Evolutionary conservation across 805 yeast species (phyloP).

Genomic region (Priceomyces medius): DNA sequence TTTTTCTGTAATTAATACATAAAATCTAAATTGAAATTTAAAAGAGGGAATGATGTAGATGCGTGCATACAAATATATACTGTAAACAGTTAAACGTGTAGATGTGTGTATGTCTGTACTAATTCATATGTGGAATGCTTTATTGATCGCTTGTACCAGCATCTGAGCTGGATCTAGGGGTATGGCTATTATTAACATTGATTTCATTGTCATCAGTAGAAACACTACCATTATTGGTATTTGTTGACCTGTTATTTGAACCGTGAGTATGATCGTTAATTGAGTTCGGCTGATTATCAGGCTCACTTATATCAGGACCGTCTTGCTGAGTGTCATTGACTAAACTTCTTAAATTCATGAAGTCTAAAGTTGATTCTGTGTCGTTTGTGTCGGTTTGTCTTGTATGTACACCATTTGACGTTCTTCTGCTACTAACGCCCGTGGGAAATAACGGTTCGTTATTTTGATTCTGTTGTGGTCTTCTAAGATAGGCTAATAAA

Average conservation of each 20-base stretch:
- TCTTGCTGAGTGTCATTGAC: slow-evolving; percentile 14
- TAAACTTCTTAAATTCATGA: slow-evolving; percentile 26
- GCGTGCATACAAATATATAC: slow-evolving; percentile 2
- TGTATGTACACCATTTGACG: slow-evolving; percentile 46
- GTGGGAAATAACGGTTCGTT: slow-evolving; percentile 37
- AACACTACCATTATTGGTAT: slow-evolving; percentile 4
- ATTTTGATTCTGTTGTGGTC: slow-evolving; percentile 10
- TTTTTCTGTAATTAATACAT: slow-evolving; percentile 44
- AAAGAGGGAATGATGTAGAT: no score
- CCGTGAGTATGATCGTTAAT: slow-evolving; percentile 2
- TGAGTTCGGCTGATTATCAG: slow-evolving; percentile 3
- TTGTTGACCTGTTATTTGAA: neutral
- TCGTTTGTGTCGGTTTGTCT: slow-evolving; percentile 12
- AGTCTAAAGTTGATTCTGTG: slow-evolving; percentile 22
- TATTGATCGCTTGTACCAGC: neutral
- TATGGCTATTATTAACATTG: no score
- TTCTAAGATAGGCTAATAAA: slow-evolving; percentile 19
- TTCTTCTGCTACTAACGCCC: slow-evolving; percentile 50
- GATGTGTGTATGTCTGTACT: neutral
- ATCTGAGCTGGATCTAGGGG: neutral
- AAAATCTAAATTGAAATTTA: no score
- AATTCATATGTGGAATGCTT: neutral
- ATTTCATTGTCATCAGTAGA: slow-evolving; percentile 5
- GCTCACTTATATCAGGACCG: slow-evolving; percentile 1
- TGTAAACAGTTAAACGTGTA: neutral